These are phyloP conservation scores for Friedmanniomyces endolithicus DNA, from an alignment of 495 filamentous ascomycete species.

Conservation along the genomic window DNA sequence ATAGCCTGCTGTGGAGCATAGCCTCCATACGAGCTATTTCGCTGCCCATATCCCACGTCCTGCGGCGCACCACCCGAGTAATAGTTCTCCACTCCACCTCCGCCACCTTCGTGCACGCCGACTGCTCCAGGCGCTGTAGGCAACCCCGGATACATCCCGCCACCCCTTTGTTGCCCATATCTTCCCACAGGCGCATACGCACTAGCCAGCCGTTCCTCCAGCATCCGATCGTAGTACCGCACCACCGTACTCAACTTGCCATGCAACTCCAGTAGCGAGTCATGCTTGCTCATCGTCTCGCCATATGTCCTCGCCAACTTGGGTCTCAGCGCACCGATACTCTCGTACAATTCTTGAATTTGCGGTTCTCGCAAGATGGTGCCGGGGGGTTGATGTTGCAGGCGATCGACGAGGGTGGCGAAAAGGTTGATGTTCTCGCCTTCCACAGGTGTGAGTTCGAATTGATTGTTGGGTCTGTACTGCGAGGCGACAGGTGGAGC, in stretches of 20 bases:
- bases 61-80: slow-evolving; percentile 54
- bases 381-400: slow-evolving; percentile 89
- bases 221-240: slow-evolving; percentile 96
- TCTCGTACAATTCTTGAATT: slow-evolving; percentile 96
- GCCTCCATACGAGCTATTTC: slow-evolving; percentile 26
- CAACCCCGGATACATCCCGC: slow-evolving; percentile 53
- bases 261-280: slow-evolving; percentile 87
- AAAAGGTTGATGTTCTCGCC: slow-evolving; percentile 97
- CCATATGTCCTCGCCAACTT: slow-evolving; percentile 94
- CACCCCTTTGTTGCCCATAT: slow-evolving; percentile 33
- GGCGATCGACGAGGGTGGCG: slow-evolving; percentile 79
- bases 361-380: slow-evolving; percentile 92
- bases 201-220: slow-evolving; percentile 85
- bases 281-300: slow-evolving; percentile 98
- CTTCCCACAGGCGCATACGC: slow-evolving; percentile 59
- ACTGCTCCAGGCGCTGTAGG: slow-evolving; percentile 30
- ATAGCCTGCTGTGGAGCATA: slow-evolving; percentile 17
- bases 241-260: slow-evolving; percentile 93
- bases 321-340: slow-evolving; percentile 79
- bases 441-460: slow-evolving; percentile 87
- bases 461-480: slow-evolving; percentile 60
- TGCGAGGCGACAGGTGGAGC: slow-evolving; percentile 35
- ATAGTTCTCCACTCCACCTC: slow-evolving; percentile 59
- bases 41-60: slow-evolving; percentile 38
- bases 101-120: slow-evolving; percentile 30